Percentiles rank a stretch among this genome's conserved stretches.
Evolutionary conservation across 352 stramenopile species (phyloP).

Genomic region (Phytophthora constricta): DNA sequence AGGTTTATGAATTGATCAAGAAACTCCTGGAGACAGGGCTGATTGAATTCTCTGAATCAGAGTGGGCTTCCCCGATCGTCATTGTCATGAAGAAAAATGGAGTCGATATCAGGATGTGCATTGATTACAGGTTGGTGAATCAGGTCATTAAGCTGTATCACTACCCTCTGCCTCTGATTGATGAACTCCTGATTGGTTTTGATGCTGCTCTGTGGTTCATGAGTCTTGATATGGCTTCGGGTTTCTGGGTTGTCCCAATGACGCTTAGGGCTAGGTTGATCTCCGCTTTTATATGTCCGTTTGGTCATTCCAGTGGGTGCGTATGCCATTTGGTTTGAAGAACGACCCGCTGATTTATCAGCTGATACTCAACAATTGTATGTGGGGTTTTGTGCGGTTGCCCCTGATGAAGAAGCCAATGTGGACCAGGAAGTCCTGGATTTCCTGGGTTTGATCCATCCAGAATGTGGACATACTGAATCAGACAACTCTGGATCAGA

Average conservation of each 20-base stretch:
- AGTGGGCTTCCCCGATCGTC: constrained; percentile 1
- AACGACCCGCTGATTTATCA: constrained; percentile 28
- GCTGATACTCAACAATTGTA: constrained; percentile 16
- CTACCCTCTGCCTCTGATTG: background rate
- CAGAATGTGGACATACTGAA: background rate
- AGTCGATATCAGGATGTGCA: constrained; percentile 1
- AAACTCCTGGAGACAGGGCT: background rate
- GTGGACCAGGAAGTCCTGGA: constrained; percentile 9
- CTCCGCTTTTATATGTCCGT: constrained; percentile 26
- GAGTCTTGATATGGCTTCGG: constrained; percentile 19
- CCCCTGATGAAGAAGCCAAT: background rate
- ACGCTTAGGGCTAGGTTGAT: constrained; percentile 22
- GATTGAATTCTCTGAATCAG: background rate
- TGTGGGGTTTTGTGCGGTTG: constrained; percentile 18
- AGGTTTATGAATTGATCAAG: constrained; percentile 11
- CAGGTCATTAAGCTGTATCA: background rate
- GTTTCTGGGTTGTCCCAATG: constrained; percentile 33
- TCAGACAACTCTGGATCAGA: background rate
- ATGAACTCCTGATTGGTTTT: constrained; percentile 21
- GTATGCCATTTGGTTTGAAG: constrained; percentile 35
- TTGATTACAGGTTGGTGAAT: background rate
- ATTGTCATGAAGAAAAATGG: constrained; percentile 11
- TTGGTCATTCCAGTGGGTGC: constrained; percentile 26
- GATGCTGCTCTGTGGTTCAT: constrained; percentile 21
- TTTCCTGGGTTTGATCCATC: background rate